Conservation (phyloP, 2,329 filamentous ascomycete species). For the Tolypocladium capitatum region DNA sequence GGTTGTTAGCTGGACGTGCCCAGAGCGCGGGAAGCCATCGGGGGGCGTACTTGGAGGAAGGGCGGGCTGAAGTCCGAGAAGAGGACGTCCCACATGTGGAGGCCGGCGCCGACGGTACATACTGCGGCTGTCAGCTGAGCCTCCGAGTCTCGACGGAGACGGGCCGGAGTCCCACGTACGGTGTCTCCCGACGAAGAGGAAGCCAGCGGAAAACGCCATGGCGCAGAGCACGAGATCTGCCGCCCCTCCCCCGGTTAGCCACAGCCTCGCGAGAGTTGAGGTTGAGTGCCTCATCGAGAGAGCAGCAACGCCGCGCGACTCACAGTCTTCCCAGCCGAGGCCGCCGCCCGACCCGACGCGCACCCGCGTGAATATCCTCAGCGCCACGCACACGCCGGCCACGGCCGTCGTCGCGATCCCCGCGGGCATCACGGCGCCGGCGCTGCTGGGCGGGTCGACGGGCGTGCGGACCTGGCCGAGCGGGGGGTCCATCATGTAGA, state of each 20-base stretch:
- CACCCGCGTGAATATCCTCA: slow-evolving; percentile 15
- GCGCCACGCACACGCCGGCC: slow-evolving; percentile 9
- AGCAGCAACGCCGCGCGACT: slow-evolving; percentile 1
- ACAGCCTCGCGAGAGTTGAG: neutral
- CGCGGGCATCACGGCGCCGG: slow-evolving; percentile 8
- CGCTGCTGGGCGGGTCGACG: slow-evolving; percentile 10
- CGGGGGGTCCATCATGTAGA: slow-evolving; percentile 14
- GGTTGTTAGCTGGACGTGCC: neutral
- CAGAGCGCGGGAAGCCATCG: neutral
- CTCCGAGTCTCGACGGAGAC: neutral
- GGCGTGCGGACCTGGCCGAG: slow-evolving; percentile 10
- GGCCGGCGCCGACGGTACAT: slow-evolving; percentile 11
- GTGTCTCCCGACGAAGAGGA: slow-evolving; percentile 9
- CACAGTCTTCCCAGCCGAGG: slow-evolving; percentile 16
- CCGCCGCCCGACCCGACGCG: slow-evolving; percentile 12
- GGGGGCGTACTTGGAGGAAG: slow-evolving; percentile 10
- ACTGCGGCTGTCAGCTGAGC: slow-evolving; percentile 5
- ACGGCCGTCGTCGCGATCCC: slow-evolving; percentile 11
- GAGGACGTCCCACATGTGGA: slow-evolving; percentile 16
- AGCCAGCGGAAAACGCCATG: slow-evolving; percentile 11
- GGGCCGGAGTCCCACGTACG: slow-evolving; percentile 5
- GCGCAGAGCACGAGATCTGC: slow-evolving; percentile 10
- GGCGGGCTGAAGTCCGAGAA: slow-evolving; percentile 8
- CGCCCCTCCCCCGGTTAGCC: too few species aligned
- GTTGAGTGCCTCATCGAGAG: too few species aligned